A percentile compares a stretch with the other conserved stretches of the same genome.
These are phyloP conservation scores for Haplosporangium gracile DNA, from an alignment of 192 early-diverging fungal genomes.

Conservation along the genomic window DNA sequence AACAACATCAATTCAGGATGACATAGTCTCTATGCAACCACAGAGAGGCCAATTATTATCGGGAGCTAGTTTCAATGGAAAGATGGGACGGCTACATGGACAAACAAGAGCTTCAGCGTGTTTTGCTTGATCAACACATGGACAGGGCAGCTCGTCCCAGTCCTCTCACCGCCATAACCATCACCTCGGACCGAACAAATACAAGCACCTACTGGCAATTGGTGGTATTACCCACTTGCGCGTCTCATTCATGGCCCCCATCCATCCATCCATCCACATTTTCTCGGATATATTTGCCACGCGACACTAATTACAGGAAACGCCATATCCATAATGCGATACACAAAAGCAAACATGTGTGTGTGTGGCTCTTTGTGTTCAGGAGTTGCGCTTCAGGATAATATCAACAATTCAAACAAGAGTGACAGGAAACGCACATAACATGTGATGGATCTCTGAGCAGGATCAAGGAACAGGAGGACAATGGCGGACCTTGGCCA, in stretches of 20 bases:
- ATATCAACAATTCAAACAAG: background rate
- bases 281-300: background rate
- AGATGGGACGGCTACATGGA: background rate
- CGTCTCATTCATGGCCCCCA: background rate
- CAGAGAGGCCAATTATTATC: background rate
- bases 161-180: background rate
- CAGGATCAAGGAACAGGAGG: too few species aligned
- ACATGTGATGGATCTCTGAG: too few species aligned
- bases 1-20: background rate
- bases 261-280: background rate
- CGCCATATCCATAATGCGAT: background rate
- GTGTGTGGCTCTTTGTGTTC: too few species aligned
- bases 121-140: background rate
- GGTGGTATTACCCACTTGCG: background rate
- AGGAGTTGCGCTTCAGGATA: background rate
- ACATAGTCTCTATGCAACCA: background rate
- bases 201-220: background rate
- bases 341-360: background rate
- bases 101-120: background rate
- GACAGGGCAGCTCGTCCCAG: background rate
- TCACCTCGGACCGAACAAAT: background rate
- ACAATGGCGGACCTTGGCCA: too few species aligned
- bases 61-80: background rate
- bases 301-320: background rate
- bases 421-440: too few species aligned